phyloP scores from a whole-genome alignment of 177 flowering plant species.

The Tripterygium wilfordii region DNA sequence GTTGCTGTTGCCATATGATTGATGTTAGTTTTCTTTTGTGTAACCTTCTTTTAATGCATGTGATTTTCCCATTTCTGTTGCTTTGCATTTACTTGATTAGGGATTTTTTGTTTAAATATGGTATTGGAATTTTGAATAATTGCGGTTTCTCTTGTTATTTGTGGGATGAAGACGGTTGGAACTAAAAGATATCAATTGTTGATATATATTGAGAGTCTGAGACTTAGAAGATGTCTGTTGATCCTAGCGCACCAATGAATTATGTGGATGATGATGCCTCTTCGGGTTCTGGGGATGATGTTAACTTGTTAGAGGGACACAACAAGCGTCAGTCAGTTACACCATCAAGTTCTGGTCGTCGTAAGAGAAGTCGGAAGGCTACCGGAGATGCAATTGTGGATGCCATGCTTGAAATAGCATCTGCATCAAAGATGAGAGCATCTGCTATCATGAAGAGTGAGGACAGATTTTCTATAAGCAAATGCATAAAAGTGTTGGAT shows the following conservation, averaged over 20 bases:
- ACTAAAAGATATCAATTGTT: conserved; percentile 7
- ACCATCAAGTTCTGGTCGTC: conserved; percentile 40
- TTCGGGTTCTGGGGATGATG: conserved; percentile 66
- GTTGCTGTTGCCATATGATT: too few relatives aligned
- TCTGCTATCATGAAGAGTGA: conserved; percentile 49
- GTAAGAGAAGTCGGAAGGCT: conserved; percentile 61
- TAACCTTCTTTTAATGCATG: too few relatives aligned
- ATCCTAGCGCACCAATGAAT: conserved; percentile 25
- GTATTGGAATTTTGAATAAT: conserved; percentile 16
- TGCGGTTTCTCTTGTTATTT: conserved; percentile 13
- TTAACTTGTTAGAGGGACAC: conserved; percentile 48
- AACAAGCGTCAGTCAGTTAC: conserved; percentile 38
- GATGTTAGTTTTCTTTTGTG: too few relatives aligned
- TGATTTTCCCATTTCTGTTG: too few relatives aligned
- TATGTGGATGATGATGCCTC: conserved; percentile 50
- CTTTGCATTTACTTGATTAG: conserved; percentile 45
- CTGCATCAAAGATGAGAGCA: conserved; percentile 68
- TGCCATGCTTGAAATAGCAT: conserved; percentile 68
- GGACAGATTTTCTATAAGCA: conserved; percentile 62
- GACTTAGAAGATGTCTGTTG: conserved; percentile 39
- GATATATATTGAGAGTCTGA: conserved; percentile 19
- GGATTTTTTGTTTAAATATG: conserved; percentile 36
- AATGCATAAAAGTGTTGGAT: conserved; percentile 59
- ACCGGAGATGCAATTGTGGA: conserved; percentile 68
- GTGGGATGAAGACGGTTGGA: conserved; percentile 21